phyloP scores from a whole-genome alignment of 345 rosid genomes.

The Toxicodendron radicans region DNA sequence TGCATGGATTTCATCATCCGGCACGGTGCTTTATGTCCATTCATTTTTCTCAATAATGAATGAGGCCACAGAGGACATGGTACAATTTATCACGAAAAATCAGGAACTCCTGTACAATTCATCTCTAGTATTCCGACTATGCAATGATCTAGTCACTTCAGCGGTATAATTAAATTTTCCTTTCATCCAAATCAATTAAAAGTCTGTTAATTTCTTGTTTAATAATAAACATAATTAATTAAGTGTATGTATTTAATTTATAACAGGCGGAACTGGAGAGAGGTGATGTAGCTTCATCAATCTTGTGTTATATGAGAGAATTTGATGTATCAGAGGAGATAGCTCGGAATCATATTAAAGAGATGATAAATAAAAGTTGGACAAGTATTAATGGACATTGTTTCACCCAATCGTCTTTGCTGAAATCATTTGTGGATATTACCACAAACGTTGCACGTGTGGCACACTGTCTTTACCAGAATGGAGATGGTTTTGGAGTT shows the following conservation, averaged over 20 bases:
- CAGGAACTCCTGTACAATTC: slow-evolving; percentile 33
- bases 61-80: slow-evolving; percentile 11
- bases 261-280: slow-evolving; percentile 52
- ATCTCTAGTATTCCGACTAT: slow-evolving; percentile 43
- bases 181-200: neutral
- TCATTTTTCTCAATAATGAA: slow-evolving; percentile 28
- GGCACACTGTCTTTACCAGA: slow-evolving; percentile 42
- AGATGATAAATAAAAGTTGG: slow-evolving; percentile 37
- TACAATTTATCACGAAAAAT: slow-evolving; percentile 6
- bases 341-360: slow-evolving; percentile 33
- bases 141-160: slow-evolving; percentile 52
- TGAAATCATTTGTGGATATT: slow-evolving; percentile 24
- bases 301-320: slow-evolving; percentile 43
- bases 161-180: slow-evolving; percentile 22
- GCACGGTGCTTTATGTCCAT: slow-evolving; percentile 32
- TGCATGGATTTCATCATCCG: slow-evolving; percentile 47
- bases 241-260: neutral
- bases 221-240: neutral
- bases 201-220: neutral
- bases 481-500: slow-evolving; percentile 49
- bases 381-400: slow-evolving; percentile 37
- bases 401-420: slow-evolving; percentile 12
- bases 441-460: slow-evolving; percentile 39
- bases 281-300: slow-evolving; percentile 53
- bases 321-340: slow-evolving; percentile 35